These are phyloP conservation scores for Penicillium longicatenatum DNA, from an alignment of 495 filamentous ascomycete genomes.

Conservation along the genomic window DNA sequence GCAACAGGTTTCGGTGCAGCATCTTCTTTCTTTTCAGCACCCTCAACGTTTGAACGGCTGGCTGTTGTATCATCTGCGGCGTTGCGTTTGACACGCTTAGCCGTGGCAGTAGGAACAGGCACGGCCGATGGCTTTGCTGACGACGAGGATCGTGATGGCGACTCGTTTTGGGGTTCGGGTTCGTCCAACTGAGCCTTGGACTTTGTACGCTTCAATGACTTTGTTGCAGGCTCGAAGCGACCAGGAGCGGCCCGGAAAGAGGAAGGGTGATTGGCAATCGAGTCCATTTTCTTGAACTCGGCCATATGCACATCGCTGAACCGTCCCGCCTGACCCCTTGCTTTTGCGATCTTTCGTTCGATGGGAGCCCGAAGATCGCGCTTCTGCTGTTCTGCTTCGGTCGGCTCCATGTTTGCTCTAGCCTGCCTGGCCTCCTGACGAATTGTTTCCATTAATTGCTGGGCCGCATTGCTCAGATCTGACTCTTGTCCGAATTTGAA, in stretches of 20 bases:
- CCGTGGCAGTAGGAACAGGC: constrained; percentile 22
- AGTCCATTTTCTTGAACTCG: constrained; percentile 96
- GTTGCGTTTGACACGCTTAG: constrained; percentile 68
- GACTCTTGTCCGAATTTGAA: constrained; percentile 66
- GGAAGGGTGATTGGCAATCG: constrained; percentile 83
- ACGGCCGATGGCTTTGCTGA: constrained; percentile 34
- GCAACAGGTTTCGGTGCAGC: background rate
- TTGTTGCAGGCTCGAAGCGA: constrained; percentile 55
- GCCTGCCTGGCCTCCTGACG: constrained; percentile 69
- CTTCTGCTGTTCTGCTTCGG: constrained; percentile 49
- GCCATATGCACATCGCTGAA: constrained; percentile 83
- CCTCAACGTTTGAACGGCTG: constrained; percentile 35
- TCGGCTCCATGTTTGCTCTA: constrained; percentile 61
- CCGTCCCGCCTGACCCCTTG: constrained; percentile 73
- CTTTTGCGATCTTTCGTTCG: constrained; percentile 71
- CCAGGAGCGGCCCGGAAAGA: constrained; percentile 67
- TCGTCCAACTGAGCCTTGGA: constrained; percentile 76
- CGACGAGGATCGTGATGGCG: constrained; percentile 35
- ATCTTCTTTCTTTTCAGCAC: constrained; percentile 1
- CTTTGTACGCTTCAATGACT: constrained; percentile 69
- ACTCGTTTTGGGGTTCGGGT: constrained; percentile 36
- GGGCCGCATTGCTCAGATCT: constrained; percentile 72
- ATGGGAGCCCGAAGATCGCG: constrained; percentile 36
- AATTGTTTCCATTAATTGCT: constrained; percentile 74
- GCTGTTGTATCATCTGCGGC: constrained; percentile 60